Evolutionary conservation across 176 grass and related monocot species (phyloP), one percentile per base, ranked within the genome.

Genomic region (Triticum urartu): DNA sequence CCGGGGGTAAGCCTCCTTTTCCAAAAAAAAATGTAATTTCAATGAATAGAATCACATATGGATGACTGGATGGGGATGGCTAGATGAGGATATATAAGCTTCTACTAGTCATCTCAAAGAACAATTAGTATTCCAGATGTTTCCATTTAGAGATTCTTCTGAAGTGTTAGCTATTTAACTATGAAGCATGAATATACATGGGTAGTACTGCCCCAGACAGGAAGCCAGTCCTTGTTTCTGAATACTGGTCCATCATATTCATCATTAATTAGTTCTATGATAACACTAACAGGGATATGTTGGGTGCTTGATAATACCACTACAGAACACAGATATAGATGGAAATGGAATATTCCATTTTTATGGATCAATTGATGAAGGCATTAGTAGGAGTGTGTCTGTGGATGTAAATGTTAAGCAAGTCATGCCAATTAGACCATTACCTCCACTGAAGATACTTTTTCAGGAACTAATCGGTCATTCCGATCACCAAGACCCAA

Each of bases 401-500:
- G 63, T 22, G 56, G 62, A 76, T 91, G 79, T 39, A 25, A 70
- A 64, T 83, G 28, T 43, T n/a, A 72, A 63, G 58, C 34, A 56
- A 14, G 8, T 2, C 9, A 42, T 77, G 9, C n/a, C 3, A 71
- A 33, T 54, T 34, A 63, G 33, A 88, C 64, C 43, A 77, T 48
- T 89, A 94, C 97, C 88, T 96, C 84, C 69, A 92, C 85, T 66
- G 89, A 89, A 79, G 90, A 90, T 82, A 94, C 94, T 83, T 93
- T 99, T 81, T 94, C 93, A 68, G 97, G 97, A 63, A 95, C 64
- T 9, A 92, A 66, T 40, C 94, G 97, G 40, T 99, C 97, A 85
- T 94, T 93, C 64, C 92, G 97, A 68, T 99, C 97, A 75, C 97
- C 97, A 81, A 99, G 86, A 65, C 97, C 97, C 68, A 99, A 90